A percentile compares a stretch with the other conserved stretches of the same genome.
Evolutionary conservation across 2,329 filamentous ascomycete species (phyloP).

Genomic region (Pleoardoris graminearum): DNA sequence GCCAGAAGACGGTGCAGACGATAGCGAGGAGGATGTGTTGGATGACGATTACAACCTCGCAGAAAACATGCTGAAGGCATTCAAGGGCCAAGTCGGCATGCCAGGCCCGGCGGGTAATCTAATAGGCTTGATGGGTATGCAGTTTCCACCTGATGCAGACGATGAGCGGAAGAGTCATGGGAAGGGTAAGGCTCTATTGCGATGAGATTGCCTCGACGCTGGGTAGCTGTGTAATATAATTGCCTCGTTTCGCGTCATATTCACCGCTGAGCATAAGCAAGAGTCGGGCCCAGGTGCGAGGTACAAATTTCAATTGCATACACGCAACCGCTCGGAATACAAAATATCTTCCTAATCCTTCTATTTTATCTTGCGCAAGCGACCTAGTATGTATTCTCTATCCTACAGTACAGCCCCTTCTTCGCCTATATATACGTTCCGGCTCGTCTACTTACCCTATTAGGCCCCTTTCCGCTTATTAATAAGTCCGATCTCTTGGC

Average conservation of each 20-base stretch:
- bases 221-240: neutral
- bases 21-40: slow-evolving; percentile 57
- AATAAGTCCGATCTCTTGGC: no score
- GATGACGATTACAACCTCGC: slow-evolving; percentile 86
- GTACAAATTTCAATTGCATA: no score
- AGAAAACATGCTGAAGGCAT: slow-evolving; percentile 87
- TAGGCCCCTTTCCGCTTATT: neutral
- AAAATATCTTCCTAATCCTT: no score
- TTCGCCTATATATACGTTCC: neutral
- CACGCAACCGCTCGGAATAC: no score
- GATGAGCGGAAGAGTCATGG: slow-evolving; percentile 42
- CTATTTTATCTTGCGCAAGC: no score
- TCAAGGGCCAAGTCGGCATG: slow-evolving; percentile 86
- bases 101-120: slow-evolving; percentile 87
- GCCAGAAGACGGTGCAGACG: slow-evolving; percentile 44
- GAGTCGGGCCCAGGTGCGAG: no score
- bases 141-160: slow-evolving; percentile 77
- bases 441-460: neutral
- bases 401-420: no score
- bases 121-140: slow-evolving; percentile 81
- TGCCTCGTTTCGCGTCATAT: neutral
- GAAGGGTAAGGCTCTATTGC: slow-evolving; percentile 7
- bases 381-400: no score
- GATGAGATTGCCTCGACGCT: neutral
- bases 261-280: neutral